Evolutionary conservation across 805 yeast genomes (phyloP).

Genomic region (Yarrowia sp.): DNA sequence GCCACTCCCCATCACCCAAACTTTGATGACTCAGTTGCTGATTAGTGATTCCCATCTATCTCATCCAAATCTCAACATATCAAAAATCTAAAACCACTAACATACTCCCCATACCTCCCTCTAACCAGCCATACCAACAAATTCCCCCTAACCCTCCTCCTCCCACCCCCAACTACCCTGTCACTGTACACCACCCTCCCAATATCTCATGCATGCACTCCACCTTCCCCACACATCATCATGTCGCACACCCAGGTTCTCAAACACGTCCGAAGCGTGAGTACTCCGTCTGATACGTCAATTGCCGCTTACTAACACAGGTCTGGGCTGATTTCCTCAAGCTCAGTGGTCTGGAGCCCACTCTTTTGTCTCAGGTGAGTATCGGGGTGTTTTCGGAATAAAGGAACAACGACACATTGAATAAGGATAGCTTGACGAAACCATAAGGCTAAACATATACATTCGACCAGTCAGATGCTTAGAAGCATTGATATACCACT

Average conservation of each 20-base stretch:
- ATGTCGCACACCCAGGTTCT: slow-evolving; percentile 21
- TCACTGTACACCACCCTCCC: background rate
- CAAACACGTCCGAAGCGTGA: slow-evolving; percentile 23
- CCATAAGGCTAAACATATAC: too few species aligned
- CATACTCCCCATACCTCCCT: too few species aligned
- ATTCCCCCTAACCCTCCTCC: background rate
- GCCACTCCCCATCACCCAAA: too few species aligned
- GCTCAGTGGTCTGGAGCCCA: slow-evolving; percentile 38
- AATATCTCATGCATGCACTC: background rate
- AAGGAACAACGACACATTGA: background rate
- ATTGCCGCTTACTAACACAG: slow-evolving; percentile 24
- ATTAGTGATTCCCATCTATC: too few species aligned
- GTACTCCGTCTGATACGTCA: background rate
- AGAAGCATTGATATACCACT: background rate
- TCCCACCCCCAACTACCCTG: background rate
- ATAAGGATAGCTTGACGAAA: background rate
- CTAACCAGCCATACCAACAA: too few species aligned
- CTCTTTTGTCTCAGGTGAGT: slow-evolving; percentile 34
- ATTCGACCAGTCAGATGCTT: too few species aligned
- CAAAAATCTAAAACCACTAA: too few species aligned
- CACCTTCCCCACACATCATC: slow-evolving; percentile 19
- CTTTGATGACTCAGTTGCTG: too few species aligned
- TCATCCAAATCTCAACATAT: too few species aligned
- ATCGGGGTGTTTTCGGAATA: background rate
- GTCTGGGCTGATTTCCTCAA: slow-evolving; percentile 38